A percentile compares a stretch with the other conserved stretches of the same genome.
Evolutionary conservation across 2,329 filamentous ascomycete genomes (phyloP).

Genomic region (Xenosphaeropsis pyriputrescens): DNA sequence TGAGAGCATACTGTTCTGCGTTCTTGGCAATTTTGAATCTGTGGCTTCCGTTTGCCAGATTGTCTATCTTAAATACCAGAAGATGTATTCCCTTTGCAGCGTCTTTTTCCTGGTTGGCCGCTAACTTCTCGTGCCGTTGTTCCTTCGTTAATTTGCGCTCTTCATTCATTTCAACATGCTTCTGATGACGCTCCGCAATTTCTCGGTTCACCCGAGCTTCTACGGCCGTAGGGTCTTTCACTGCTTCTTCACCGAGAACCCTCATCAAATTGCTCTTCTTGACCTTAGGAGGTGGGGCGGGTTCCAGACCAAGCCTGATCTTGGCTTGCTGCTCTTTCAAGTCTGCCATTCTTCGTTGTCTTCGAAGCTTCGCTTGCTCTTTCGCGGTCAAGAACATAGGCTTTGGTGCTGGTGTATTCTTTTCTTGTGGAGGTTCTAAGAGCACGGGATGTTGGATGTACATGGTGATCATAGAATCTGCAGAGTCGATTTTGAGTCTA

Average conservation of each 20-base stretch:
- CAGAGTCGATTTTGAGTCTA: conserved; percentile 57
- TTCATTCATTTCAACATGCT: conserved; percentile 68
- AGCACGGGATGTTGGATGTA: conserved; percentile 90
- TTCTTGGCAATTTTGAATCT: conserved; percentile 89
- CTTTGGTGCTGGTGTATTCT: conserved; percentile 63
- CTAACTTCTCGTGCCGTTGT: conserved; percentile 71
- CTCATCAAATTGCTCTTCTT: conserved; percentile 98
- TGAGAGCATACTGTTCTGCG: conserved; percentile 75
- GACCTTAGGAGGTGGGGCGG: conserved; percentile 85
- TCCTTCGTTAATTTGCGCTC: conserved; percentile 82
- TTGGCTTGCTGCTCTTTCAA: conserved; percentile 95
- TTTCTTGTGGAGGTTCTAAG: conserved; percentile 83
- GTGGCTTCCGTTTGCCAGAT: conserved; percentile 82
- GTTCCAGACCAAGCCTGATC: conserved; percentile 78
- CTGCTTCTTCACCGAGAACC: conserved; percentile 70
- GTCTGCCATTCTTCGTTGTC: conserved; percentile 82
- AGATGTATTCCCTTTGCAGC: conserved; percentile 74
- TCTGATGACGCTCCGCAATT: conserved; percentile 71
- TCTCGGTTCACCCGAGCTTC: conserved; percentile 88
- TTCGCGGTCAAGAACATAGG: conserved; percentile 84
- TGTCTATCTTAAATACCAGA: conserved; percentile 79
- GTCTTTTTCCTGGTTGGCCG: conserved; percentile 72
- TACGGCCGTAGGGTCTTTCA: conserved; percentile 94
- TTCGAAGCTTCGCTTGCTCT: conserved; percentile 81
- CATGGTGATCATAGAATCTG: conserved; percentile 78